These are phyloP conservation scores for Capronia epimyces DNA, from an alignment of 2,329 filamentous ascomycete genomes.

Conservation along the genomic window DNA sequence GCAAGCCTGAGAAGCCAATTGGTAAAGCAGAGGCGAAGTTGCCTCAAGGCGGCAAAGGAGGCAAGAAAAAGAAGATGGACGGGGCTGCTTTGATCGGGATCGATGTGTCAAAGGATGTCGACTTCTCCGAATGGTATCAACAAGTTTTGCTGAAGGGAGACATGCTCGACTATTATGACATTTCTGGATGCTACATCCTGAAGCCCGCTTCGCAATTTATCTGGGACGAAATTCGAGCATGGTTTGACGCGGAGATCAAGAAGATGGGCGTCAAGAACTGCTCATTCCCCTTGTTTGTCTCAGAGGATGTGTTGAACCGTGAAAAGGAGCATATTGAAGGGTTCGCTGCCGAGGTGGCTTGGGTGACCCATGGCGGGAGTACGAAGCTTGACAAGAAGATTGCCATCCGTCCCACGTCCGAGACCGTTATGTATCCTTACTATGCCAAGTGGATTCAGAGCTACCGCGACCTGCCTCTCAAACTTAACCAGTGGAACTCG, in stretches of 20 bases:
- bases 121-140: slow-evolving; percentile 95
- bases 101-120: slow-evolving; percentile 73
- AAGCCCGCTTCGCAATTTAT: slow-evolving; percentile 65
- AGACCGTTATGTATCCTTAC: slow-evolving; percentile 90
- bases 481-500: slow-evolving; percentile 97
- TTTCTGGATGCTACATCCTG: slow-evolving; percentile 94
- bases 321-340: slow-evolving; percentile 98
- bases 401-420: slow-evolving; percentile 63
- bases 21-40: slow-evolving; percentile 44
- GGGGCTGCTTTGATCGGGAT: slow-evolving; percentile 73
- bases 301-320: slow-evolving; percentile 73
- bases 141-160: slow-evolving; percentile 95
- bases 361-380: slow-evolving; percentile 66
- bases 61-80: slow-evolving; percentile 51
- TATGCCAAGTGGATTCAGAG: slow-evolving; percentile 96
- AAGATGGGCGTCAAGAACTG: slow-evolving; percentile 88
- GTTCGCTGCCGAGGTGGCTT: slow-evolving; percentile 70
- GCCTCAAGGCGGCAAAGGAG: slow-evolving; percentile 34
- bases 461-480: slow-evolving; percentile 87
- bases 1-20: slow-evolving; percentile 38
- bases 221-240: slow-evolving; percentile 61
- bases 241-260: slow-evolving; percentile 66
- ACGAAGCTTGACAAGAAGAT: slow-evolving; percentile 81
- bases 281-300: slow-evolving; percentile 95
- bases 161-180: slow-evolving; percentile 97